These are phyloP conservation scores for Rhynchospora breviuscula DNA, from an alignment of 176 grass and related monocot species.

Conservation along the genomic window DNA sequence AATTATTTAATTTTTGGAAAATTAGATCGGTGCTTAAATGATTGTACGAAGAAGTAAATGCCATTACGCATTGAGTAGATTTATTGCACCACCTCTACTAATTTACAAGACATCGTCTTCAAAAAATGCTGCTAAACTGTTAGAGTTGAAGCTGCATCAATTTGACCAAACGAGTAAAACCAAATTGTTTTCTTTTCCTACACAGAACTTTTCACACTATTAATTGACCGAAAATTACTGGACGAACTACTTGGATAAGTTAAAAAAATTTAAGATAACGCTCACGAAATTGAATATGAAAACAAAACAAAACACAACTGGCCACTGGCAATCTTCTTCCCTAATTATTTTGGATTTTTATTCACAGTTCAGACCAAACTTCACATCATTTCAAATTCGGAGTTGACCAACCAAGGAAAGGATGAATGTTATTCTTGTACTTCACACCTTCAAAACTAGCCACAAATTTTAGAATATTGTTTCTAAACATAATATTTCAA, in stretches of 20 bases:
- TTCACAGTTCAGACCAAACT: conserved; percentile 17
- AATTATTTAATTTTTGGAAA: neutral
- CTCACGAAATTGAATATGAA: neutral
- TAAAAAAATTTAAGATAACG: neutral
- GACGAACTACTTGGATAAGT: neutral
- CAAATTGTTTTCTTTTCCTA: neutral
- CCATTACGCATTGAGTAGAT: neutral
- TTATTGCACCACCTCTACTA: too few species aligned
- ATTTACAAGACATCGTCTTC: neutral
- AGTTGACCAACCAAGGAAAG: neutral
- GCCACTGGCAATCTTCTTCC: neutral
- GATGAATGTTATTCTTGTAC: neutral
- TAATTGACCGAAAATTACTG: neutral
- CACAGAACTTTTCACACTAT: neutral
- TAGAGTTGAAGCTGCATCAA: neutral
- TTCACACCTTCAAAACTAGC: neutral
- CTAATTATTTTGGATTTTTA: conserved; percentile 13
- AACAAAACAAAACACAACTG: conserved; percentile 10
- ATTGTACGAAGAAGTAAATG: neutral
- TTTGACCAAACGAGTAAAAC: neutral
- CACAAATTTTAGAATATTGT: conserved; percentile 8
- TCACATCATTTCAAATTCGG: neutral
- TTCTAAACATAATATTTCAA: neutral
- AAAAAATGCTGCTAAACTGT: neutral
- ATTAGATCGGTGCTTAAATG: neutral